A percentile compares a stretch with the other conserved stretches of the same genome.
phyloP scores from a whole-genome alignment of 129 eudicot genomes.

The Gnaphalium uliginosum region DNA sequence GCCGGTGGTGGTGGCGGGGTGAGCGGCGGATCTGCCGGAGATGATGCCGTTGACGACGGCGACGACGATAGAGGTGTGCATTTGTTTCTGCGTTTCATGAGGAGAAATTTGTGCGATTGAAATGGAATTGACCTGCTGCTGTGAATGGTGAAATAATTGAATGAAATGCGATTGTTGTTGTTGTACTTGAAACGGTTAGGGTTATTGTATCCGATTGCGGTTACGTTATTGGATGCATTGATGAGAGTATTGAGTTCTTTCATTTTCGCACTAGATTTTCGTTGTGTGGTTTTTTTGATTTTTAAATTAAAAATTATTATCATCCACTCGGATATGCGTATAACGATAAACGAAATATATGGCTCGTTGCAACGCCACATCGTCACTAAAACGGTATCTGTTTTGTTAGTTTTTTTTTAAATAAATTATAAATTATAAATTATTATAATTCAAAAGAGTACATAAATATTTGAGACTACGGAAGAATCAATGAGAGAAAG shows the following conservation, averaged over 20 bases:
- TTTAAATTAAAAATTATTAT: no score
- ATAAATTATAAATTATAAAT: no score
- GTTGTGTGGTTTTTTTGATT: not conserved
- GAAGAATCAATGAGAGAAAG: no score
- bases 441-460: no score
- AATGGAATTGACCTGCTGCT: not conserved
- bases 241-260: not conserved
- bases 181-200: not conserved
- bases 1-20: constrained; percentile 27
- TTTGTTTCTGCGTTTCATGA: not conserved
- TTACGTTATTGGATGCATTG: not conserved
- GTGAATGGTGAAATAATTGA: not conserved
- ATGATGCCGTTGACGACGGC: not conserved
- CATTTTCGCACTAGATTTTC: not conserved
- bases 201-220: not conserved
- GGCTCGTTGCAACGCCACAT: no score
- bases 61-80: constrained; percentile 12
- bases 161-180: not conserved
- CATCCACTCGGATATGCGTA: no score
- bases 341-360: no score
- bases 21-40: constrained; percentile 7
- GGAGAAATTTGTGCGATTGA: constrained; percentile 4
- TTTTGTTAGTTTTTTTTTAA: no score
- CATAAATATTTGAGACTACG: no score
- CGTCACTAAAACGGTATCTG: no score